phyloP scores from a whole-genome alignment of 2,329 filamentous ascomycete genomes.

The Ophiostoma ips region DNA sequence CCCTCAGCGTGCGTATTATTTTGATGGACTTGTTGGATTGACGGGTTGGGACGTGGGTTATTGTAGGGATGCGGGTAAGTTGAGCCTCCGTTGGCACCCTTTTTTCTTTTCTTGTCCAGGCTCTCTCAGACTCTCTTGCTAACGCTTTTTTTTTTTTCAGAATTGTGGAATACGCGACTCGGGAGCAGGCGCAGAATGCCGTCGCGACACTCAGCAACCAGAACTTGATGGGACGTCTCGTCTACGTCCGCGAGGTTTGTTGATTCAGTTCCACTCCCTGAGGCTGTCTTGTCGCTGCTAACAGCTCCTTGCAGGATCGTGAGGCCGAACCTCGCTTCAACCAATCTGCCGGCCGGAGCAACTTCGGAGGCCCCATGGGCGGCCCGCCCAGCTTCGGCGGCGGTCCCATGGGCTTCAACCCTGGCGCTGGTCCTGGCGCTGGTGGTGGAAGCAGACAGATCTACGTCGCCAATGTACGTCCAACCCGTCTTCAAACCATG shows the following conservation, averaged over 20 bases:
- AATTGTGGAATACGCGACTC: constrained; percentile 99
- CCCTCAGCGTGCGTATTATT: constrained; percentile 27
- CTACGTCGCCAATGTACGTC: constrained; percentile 95
- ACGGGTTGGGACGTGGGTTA: constrained; percentile 86
- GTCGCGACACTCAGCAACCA: constrained; percentile 98
- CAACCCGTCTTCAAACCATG: constrained; percentile 20
- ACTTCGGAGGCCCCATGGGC: constrained; percentile 33
- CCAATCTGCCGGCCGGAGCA: constrained; percentile 51
- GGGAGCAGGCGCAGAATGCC: constrained; percentile 96
- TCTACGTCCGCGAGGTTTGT: constrained; percentile 92
- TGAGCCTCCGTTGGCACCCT: not conserved
- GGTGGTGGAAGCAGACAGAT: constrained; percentile 65
- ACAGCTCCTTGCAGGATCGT: constrained; percentile 54
- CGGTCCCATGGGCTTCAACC: constrained; percentile 37
- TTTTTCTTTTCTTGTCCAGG: not conserved
- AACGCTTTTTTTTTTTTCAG: constrained; percentile 36
- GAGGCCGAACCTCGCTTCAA: constrained; percentile 96
- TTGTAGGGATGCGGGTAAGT: constrained; percentile 99
- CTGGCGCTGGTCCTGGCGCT: constrained; percentile 27
- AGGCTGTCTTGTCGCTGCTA: not conserved
- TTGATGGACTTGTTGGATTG: constrained; percentile 94
- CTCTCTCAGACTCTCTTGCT: not conserved
- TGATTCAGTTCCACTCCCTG: no score
- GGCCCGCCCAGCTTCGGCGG: constrained; percentile 10
- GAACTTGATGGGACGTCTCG: constrained; percentile 93